A percentile compares a stretch with the other conserved stretches of the same genome.
Evolutionary conservation across 2,329 filamentous ascomycete species (phyloP).

Genomic region (Epichloe elymi): DNA sequence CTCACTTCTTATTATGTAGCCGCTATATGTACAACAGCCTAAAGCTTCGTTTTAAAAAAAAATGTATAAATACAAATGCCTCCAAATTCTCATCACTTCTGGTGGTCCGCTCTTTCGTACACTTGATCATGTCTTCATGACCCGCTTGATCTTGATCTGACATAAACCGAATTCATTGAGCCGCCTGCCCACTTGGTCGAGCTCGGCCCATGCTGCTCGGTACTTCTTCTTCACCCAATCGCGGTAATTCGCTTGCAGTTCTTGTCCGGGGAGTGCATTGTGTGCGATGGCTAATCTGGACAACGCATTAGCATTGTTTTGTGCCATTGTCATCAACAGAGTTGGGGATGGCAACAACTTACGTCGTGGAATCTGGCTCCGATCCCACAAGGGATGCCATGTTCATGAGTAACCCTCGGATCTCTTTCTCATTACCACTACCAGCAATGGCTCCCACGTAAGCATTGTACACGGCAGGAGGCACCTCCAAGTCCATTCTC

Average conservation of each 20-base stretch:
- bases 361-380: constrained; percentile 58
- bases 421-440: constrained; percentile 57
- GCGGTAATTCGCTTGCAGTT: constrained; percentile 57
- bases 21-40: constrained; percentile 23
- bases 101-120: constrained; percentile 17
- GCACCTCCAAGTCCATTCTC: constrained; percentile 66
- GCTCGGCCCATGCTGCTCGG: constrained; percentile 53
- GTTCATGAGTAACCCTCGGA: constrained; percentile 49
- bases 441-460: constrained; percentile 68
- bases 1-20: background rate
- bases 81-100: constrained; percentile 9
- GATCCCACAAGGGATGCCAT: constrained; percentile 55
- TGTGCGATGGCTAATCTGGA: constrained; percentile 60
- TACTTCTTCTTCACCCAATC: constrained; percentile 59
- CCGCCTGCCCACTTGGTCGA: constrained; percentile 41
- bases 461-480: constrained; percentile 56
- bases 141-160: constrained; percentile 36
- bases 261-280: constrained; percentile 55
- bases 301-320: background rate
- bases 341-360: constrained; percentile 26
- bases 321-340: background rate
- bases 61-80: constrained; percentile 11
- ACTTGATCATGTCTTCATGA: constrained; percentile 31
- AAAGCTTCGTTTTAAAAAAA: constrained; percentile 17
- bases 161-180: constrained; percentile 30